A percentile compares a stretch with the other conserved stretches of the same genome.
phyloP scores from a whole-genome alignment of 192 early-diverging fungal genomes.

The Coemansia sp. region DNA sequence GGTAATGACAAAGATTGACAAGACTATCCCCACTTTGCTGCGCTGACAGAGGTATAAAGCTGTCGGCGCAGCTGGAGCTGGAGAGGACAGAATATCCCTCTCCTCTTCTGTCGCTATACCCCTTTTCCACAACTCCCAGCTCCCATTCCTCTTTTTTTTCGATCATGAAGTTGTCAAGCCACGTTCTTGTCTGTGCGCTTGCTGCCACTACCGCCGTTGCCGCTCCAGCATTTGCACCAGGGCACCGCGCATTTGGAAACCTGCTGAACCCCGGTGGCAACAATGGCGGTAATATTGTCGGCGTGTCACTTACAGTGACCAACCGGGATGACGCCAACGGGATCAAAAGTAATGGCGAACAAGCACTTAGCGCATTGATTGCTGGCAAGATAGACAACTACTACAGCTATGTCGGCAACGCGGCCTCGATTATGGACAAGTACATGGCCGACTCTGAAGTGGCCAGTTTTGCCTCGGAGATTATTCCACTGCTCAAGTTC shows the following conservation, averaged over 20 bases:
- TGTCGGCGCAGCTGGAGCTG: not conserved
- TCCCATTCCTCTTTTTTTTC: not conserved
- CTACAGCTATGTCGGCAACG: slow-evolving; percentile 3
- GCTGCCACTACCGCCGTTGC: not conserved
- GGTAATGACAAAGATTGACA: not conserved
- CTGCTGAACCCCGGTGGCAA: not conserved
- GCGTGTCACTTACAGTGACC: not conserved
- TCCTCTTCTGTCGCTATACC: not conserved
- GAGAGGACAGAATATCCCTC: not conserved
- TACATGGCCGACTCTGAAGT: not conserved
- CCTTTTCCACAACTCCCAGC: not conserved
- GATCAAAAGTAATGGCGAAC: not conserved
- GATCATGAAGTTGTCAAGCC: not conserved
- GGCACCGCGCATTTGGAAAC: not conserved
- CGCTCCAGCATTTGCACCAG: not conserved
- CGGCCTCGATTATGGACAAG: slow-evolving; percentile 1
- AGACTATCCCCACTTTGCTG: not conserved
- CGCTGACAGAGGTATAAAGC: not conserved
- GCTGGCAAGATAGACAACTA: not conserved
- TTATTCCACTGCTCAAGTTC: not conserved
- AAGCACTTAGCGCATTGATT: not conserved
- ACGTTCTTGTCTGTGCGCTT: not conserved
- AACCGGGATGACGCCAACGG: not conserved
- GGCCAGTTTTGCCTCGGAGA: slow-evolving; percentile 1
- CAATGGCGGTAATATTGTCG: not conserved